Evolutionary conservation across 129 eudicot genomes (phyloP), one percentile per base, ranked within the genome.

Genomic region (Escallonia rubra): DNA sequence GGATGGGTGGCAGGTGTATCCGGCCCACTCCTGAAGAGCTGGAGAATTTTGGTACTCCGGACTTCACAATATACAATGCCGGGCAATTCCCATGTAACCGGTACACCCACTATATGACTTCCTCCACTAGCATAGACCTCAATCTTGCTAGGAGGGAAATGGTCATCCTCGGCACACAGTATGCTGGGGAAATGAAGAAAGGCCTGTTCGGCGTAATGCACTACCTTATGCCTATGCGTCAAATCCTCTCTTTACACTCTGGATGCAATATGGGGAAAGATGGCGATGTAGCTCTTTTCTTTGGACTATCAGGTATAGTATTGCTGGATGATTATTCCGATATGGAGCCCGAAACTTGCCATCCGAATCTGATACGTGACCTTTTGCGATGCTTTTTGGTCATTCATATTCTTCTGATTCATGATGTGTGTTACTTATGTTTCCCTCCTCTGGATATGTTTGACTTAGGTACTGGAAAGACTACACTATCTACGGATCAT

Each of bases 51-150:
- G 99, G 96, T 74, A 89, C 96, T 79, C 99, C 99, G 71, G 99
- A 93, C 87, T 93, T 93, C 96, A 93, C 99, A 57, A 93, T 93
- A 43, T 93, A 93, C 91, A 89, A 93, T 79, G 99, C 99, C 10
- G 99, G 99, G 23, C 90, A 89, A 79, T 93, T 93, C 81, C 99
- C 99, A 14, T 93, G 99, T 82, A 93, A 93, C 41, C 99, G 99
- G 74, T 93, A 82, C 80, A 93, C 99, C 59, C 96, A 93, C 79
- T 93, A 89, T 83, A 93, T 93, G 99, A 93, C 99, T 62, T 93
- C 99, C 6, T 93, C 99, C 40, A 93, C 89, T 56, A 83, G 89
- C 80, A 78, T 80, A 66, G 86, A 80, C 75, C 41, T 84, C 10
- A 80, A 84, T 57, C 81, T 84, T 47, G 81, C 71, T 59, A 74